Evolutionary conservation across 139 green algal genomes (phyloP).

Genomic region (Closterium sp.): DNA sequence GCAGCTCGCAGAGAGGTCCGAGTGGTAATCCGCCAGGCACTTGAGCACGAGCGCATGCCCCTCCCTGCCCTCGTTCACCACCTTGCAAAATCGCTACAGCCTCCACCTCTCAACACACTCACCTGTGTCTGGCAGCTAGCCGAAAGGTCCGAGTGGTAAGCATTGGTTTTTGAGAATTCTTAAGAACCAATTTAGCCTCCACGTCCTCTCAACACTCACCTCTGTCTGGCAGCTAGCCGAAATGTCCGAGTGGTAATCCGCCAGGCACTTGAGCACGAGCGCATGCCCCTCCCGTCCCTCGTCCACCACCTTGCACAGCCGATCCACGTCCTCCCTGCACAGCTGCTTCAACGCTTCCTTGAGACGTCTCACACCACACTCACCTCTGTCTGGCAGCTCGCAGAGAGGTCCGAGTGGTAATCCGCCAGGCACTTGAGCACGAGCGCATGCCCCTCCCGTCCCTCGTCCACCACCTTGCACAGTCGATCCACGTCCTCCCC

Average conservation of each 20-base stretch:
- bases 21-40: conserved; percentile 15
- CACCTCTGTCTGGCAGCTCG: conserved; percentile 56
- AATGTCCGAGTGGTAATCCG: neutral
- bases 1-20: conserved; percentile 56
- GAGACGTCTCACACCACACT: neutral
- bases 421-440: conserved; percentile 25
- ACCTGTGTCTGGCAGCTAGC: conserved; percentile 56
- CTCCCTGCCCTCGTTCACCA: conserved; percentile 8
- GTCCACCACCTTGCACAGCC: conserved; percentile 13
- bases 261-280: conserved; percentile 17
- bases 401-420: conserved; percentile 20
- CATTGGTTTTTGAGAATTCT: conserved; percentile 6
- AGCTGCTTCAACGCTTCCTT: neutral
- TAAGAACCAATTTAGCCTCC: too few species aligned
- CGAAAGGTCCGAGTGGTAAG: conserved; percentile 7
- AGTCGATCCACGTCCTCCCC: conserved; percentile 17
- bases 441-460: conserved; percentile 26
- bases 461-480: conserved; percentile 14
- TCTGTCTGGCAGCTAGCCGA: conserved; percentile 56
- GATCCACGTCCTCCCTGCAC: conserved; percentile 7
- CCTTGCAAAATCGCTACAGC: neutral
- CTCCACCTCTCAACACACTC: neutral
- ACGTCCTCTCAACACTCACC: neutral
- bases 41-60: conserved; percentile 24
- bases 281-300: conserved; percentile 13